Conservation (phyloP, 176 grass and related monocot species). For the Typha latifolia region DNA sequence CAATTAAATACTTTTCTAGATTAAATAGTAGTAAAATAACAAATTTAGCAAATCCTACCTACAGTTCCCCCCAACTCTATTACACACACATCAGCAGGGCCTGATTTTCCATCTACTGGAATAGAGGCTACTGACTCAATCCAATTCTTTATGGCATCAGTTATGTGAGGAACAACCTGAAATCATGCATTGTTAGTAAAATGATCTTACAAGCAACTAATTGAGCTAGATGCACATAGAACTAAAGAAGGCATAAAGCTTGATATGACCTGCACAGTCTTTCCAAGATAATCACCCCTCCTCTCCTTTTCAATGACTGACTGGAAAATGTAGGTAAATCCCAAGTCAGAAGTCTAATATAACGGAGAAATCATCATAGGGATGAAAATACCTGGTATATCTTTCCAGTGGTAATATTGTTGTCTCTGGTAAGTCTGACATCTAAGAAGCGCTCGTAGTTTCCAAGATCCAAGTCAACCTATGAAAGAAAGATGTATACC, state of each 20-base stretch:
- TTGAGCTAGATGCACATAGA: not conserved
- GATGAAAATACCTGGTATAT: conserved; percentile 64
- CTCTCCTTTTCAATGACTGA: conserved; percentile 98
- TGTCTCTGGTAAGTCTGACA: conserved; percentile 75
- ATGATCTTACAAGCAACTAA: not conserved
- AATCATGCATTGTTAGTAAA: not conserved
- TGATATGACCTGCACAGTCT: conserved; percentile 72
- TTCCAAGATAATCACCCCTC: conserved; percentile 84
- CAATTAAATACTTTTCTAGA: not conserved
- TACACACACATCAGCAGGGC: conserved; percentile 77
- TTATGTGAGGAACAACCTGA: conserved; percentile 93
- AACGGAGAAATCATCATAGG: not conserved
- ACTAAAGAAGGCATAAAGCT: not conserved
- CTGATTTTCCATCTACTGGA: conserved; percentile 77
- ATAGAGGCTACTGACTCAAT: conserved; percentile 77
- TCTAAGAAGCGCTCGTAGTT: conserved; percentile 97
- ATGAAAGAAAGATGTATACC: conserved; percentile 6
- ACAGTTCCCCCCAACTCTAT: conserved; percentile 98
- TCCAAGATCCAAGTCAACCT: conserved; percentile 94
- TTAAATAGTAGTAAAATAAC: conserved; percentile 5
- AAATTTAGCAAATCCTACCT: conserved; percentile 36
- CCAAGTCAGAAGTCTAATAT: not conserved
- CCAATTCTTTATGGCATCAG: conserved; percentile 96
- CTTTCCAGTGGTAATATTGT: conserved; percentile 97
- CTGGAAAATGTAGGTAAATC: conserved; percentile 23